Conservation (phyloP, 164 flowering plant species). For the Aristolochia contorta region DNA sequence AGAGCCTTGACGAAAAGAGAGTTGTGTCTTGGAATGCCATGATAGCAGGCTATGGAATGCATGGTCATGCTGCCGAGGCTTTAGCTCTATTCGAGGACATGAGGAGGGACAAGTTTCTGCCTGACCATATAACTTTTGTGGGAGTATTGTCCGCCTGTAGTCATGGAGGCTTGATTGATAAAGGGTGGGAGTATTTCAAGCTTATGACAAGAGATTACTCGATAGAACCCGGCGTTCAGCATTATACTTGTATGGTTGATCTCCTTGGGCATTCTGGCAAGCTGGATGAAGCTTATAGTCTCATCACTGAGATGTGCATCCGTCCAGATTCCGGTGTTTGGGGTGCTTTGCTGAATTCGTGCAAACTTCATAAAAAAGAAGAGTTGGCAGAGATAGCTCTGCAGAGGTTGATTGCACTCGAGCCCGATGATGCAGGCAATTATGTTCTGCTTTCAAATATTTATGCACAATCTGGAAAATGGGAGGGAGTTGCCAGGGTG, state of each 20-base stretch:
- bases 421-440: conserved; percentile 14
- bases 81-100: conserved; percentile 10
- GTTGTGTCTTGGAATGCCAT: conserved; percentile 16
- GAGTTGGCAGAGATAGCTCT: conserved; percentile 9
- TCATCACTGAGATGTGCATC: conserved; percentile 5
- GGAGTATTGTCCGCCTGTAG: conserved; percentile 15
- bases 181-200: conserved; percentile 6
- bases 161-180: conserved; percentile 9
- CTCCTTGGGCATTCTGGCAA: conserved; percentile 10
- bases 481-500: conserved; percentile 10
- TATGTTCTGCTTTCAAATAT: conserved; percentile 13
- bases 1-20: conserved; percentile 7
- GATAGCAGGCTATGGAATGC: conserved; percentile 17
- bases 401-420: conserved; percentile 11
- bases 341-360: conserved; percentile 16
- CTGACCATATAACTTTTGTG: conserved; percentile 16
- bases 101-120: neutral
- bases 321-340: conserved; percentile 13
- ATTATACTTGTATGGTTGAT: conserved; percentile 10
- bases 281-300: conserved; percentile 3
- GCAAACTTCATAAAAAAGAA: conserved; percentile 9
- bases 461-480: conserved; percentile 12
- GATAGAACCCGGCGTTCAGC: conserved; percentile 10
- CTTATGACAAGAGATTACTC: conserved; percentile 8
- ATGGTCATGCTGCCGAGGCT: conserved; percentile 14